Percentiles rank a stretch among this genome's conserved stretches.
Conservation (phyloP, 768 basidiomycete genomes). For the Mycena epipterygia region DNA sequence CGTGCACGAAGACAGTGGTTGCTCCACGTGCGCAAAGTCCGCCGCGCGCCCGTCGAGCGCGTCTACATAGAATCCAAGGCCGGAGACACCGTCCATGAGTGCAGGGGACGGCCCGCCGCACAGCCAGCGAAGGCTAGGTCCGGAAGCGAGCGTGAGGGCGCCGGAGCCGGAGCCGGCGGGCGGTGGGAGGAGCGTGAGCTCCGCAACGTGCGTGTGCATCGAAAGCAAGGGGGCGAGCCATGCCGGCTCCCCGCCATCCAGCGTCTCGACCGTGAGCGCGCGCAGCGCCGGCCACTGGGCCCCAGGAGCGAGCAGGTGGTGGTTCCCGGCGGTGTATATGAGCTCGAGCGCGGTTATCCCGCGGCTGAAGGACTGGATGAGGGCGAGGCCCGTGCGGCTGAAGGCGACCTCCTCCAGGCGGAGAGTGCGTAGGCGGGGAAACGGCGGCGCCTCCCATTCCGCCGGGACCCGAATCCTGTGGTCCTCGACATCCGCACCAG, state of each 20-base stretch:
- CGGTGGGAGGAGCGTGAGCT: not conserved
- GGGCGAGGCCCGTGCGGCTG: not conserved
- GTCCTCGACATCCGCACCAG: not conserved
- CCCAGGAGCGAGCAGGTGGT: not conserved
- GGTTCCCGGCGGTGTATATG: not conserved
- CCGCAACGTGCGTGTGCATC: not conserved
- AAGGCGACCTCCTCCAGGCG: constrained; percentile 7
- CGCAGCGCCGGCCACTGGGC: not conserved
- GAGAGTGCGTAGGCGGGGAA: constrained; percentile 9
- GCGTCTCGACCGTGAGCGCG: not conserved
- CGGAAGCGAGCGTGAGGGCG: not conserved
- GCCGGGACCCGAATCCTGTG: not conserved
- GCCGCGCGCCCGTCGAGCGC: not conserved
- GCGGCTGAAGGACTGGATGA: constrained; percentile 8
- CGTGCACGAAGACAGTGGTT: not conserved
- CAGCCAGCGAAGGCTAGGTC: not conserved
- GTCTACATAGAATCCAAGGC: not conserved
- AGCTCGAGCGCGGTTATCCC: constrained; percentile 1
- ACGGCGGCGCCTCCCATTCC: constrained; percentile 2
- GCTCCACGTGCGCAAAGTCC: constrained; percentile 1
- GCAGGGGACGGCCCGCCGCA: not conserved
- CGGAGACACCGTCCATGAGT: not conserved
- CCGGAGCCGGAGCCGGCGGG: too few species aligned
- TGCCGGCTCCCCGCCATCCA: not conserved
- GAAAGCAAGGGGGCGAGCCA: constrained; percentile 3